phyloP scores from a whole-genome alignment of 2,329 filamentous ascomycete genomes.

The Fusarium sp. region DNA sequence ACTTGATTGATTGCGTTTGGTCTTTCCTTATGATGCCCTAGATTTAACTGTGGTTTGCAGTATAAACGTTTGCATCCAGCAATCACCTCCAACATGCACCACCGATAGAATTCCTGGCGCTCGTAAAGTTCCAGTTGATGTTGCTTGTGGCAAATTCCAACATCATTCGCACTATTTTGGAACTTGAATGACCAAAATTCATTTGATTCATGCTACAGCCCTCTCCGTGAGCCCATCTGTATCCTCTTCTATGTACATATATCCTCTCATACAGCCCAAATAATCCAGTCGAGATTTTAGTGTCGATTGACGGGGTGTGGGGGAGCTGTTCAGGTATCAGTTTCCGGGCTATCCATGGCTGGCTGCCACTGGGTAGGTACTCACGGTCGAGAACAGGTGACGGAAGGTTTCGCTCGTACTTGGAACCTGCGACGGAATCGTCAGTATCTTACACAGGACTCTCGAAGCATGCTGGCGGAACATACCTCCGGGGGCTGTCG shows the following conservation, averaged over 20 bases:
- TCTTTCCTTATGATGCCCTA: not conserved
- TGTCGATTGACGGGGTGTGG: slow-evolving; percentile 46
- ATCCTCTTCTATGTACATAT: slow-evolving; percentile 42
- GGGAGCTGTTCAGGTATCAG: slow-evolving; percentile 45
- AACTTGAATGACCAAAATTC: slow-evolving; percentile 21
- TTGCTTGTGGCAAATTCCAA: not conserved
- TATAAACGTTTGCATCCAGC: not conserved
- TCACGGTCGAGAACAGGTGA: slow-evolving; percentile 83
- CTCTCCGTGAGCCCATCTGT: slow-evolving; percentile 19
- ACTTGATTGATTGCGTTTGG: too few relatives aligned
- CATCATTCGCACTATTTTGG: not conserved
- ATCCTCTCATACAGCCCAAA: slow-evolving; percentile 16
- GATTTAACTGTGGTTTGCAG: not conserved
- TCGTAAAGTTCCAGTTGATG: not conserved
- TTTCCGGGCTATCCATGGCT: not conserved
- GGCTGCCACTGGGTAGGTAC: slow-evolving; percentile 53
- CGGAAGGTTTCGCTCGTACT: slow-evolving; percentile 94
- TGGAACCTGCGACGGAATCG: slow-evolving; percentile 74
- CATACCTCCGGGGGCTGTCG: slow-evolving; percentile 92
- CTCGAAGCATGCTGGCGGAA: not conserved
- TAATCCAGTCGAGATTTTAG: slow-evolving; percentile 28
- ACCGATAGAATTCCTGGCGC: not conserved
- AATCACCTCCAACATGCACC: not conserved
- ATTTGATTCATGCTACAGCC: slow-evolving; percentile 29
- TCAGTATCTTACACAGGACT: slow-evolving; percentile 21